These are phyloP conservation scores for Colletotrichum spaethianum DNA, from an alignment of 2,329 filamentous ascomycete genomes.

Conservation along the genomic window DNA sequence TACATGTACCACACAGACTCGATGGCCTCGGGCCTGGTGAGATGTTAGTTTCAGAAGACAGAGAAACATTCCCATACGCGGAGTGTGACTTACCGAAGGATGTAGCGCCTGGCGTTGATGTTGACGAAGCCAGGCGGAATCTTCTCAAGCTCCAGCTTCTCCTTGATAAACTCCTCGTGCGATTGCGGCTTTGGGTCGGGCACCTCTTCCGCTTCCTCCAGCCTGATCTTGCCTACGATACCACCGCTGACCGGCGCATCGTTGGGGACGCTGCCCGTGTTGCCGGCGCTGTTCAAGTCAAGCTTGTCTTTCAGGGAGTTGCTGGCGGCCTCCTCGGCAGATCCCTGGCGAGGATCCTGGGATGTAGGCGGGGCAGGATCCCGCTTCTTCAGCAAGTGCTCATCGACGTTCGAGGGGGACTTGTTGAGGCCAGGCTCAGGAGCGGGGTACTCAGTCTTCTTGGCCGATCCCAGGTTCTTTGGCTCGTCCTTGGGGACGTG, in stretches of 20 bases:
- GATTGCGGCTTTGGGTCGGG: conserved; percentile 60
- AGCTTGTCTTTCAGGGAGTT: conserved; percentile 46
- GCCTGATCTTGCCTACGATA: conserved; percentile 46
- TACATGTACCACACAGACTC: conserved; percentile 93
- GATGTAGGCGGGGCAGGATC: conserved; percentile 33
- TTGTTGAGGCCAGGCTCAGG: conserved; percentile 36
- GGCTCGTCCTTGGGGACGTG: conserved; percentile 37
- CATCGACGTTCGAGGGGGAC: conserved; percentile 35
- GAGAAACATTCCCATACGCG: conserved; percentile 25
- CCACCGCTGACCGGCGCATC: conserved; percentile 43
- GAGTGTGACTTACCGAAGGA: conserved; percentile 68
- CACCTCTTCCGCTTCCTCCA: conserved; percentile 44
- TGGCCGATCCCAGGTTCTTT: conserved; percentile 23
- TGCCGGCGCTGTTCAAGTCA: conserved; percentile 42
- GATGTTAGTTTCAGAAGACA: conserved; percentile 41
- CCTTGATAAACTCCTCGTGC: conserved; percentile 68
- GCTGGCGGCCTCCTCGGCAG: conserved; percentile 38
- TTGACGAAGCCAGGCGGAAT: conserved; percentile 66
- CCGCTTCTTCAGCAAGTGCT: conserved; percentile 37
- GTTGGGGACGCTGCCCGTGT: conserved; percentile 33
- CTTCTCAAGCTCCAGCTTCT: conserved; percentile 58
- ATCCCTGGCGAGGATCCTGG: conserved; percentile 38
- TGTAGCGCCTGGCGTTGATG: conserved; percentile 66
- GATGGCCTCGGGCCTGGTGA: conserved; percentile 82
- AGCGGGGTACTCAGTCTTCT: conserved; percentile 40